Evolutionary conservation across 805 yeast genomes (phyloP).

Genomic region (Starmerella kuoi): DNA sequence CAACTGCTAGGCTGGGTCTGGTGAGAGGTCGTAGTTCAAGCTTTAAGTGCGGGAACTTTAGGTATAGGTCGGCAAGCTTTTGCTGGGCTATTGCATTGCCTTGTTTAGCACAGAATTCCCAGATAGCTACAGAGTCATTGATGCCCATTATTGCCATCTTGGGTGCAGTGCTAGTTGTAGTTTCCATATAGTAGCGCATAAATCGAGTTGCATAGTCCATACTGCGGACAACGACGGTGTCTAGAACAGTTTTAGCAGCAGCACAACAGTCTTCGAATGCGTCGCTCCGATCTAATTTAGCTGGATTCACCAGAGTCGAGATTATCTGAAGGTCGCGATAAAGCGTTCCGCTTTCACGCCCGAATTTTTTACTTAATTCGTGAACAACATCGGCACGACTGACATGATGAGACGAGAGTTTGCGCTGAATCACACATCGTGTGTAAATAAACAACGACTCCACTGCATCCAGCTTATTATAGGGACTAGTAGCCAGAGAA

Average conservation of each 20-base stretch:
- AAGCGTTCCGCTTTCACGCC: conserved; percentile 26
- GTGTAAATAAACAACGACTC: conserved; percentile 15
- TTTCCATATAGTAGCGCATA: conserved; percentile 21
- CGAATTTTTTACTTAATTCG: conserved; percentile 25
- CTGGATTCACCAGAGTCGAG: conserved; percentile 27
- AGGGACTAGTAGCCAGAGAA: conserved; percentile 16
- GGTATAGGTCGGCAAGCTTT: conserved; percentile 22
- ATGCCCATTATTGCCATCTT: conserved; percentile 23
- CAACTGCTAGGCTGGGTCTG: conserved; percentile 18
- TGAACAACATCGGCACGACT: conserved; percentile 28
- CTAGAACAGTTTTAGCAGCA: conserved; percentile 25
- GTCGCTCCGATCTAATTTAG: conserved; percentile 25
- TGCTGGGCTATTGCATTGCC: conserved; percentile 23
- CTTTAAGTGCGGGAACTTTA: conserved; percentile 16
- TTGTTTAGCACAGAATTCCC: conserved; percentile 24
- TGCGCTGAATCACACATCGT: conserved; percentile 5
- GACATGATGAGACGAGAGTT: conserved; percentile 1
- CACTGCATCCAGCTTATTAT: conserved; percentile 16
- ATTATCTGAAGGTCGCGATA: conserved; percentile 29
- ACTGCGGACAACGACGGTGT: conserved; percentile 20
- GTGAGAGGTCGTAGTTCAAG: conserved; percentile 22
- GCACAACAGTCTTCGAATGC: conserved; percentile 31
- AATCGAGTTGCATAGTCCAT: conserved; percentile 24
- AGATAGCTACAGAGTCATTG: conserved; percentile 22
- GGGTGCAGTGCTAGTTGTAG: conserved; percentile 16